Conservation (phyloP, 768 basidiomycete species). For the Amanita fuliginea region DNA sequence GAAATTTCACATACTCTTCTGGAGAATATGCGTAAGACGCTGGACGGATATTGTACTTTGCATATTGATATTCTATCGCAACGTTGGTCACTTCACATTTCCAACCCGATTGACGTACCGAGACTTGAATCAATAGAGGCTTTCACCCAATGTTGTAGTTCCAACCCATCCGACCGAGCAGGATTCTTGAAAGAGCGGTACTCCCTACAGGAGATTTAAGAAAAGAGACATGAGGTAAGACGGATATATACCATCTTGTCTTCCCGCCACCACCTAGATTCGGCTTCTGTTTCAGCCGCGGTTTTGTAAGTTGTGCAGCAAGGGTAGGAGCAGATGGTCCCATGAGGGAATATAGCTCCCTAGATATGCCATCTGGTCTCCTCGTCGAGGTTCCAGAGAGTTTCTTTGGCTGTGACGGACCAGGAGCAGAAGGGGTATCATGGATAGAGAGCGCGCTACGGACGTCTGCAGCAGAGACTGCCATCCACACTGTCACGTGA, state of each 20-base stretch:
- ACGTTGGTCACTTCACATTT: neutral
- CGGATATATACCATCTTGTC: slow-evolving; percentile 53
- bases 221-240: neutral
- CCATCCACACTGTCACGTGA: slow-evolving; percentile 28
- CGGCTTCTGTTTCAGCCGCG: slow-evolving; percentile 80
- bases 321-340: slow-evolving; percentile 88
- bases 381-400: slow-evolving; percentile 25
- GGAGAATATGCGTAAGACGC: slow-evolving; percentile 63
- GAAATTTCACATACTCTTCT: slow-evolving; percentile 76
- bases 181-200: slow-evolving; percentile 62
- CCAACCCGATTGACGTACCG: slow-evolving; percentile 28
- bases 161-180: slow-evolving; percentile 56
- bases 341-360: slow-evolving; percentile 90
- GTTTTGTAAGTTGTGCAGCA: slow-evolving; percentile 68
- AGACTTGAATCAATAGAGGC: slow-evolving; percentile 37
- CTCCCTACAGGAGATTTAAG: slow-evolving; percentile 43
- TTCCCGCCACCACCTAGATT: slow-evolving; percentile 52
- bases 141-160: slow-evolving; percentile 80
- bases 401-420: slow-evolving; percentile 40
- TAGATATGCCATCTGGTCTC: slow-evolving; percentile 85
- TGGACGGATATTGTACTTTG: slow-evolving; percentile 68
- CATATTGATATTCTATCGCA: slow-evolving; percentile 62
- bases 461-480: slow-evolving; percentile 68
- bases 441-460: slow-evolving; percentile 73
- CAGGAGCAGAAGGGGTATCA: slow-evolving; percentile 26